These are phyloP conservation scores for Yarrowia sp. DNA, from an alignment of 805 yeast genomes.

Conservation along the genomic window DNA sequence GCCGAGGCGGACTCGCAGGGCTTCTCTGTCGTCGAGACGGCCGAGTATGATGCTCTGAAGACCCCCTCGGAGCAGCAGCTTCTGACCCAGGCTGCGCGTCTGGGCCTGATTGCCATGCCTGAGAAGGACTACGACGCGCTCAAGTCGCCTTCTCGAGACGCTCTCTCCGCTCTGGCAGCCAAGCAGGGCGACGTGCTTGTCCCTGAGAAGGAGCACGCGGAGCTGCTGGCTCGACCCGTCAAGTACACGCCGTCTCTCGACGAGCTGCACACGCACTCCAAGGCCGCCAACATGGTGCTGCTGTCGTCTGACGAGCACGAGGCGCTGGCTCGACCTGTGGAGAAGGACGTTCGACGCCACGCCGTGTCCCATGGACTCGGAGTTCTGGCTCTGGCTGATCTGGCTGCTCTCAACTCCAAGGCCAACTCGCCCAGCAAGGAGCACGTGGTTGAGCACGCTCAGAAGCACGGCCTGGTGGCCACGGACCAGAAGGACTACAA, in stretches of 20 bases:
- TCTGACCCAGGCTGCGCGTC: slow-evolving; percentile 18
- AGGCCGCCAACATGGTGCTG: slow-evolving; percentile 33
- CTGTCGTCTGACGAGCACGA: slow-evolving; percentile 11
- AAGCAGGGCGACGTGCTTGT: neutral
- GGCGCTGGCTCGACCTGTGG: neutral
- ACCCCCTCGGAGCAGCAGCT: slow-evolving; percentile 16
- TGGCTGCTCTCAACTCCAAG: slow-evolving; percentile 35
- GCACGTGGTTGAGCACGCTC: slow-evolving; percentile 38
- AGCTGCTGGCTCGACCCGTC: neutral
- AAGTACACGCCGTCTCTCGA: slow-evolving; percentile 28
- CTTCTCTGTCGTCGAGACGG: neutral
- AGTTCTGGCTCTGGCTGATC: slow-evolving; percentile 40
- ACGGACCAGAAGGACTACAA: slow-evolving; percentile 27
- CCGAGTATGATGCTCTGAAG: neutral
- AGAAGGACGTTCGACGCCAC: neutral
- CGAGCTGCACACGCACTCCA: slow-evolving; percentile 32
- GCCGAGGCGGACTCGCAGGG: neutral
- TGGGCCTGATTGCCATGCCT: slow-evolving; percentile 36
- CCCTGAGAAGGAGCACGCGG: neutral
- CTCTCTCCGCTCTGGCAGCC: too few relatives aligned
- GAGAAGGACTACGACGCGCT: slow-evolving; percentile 30
- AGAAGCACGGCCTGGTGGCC: slow-evolving; percentile 32
- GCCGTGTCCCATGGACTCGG: slow-evolving; percentile 36
- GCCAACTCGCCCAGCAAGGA: slow-evolving; percentile 33
- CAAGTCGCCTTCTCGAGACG: slow-evolving; percentile 4